phyloP scores from a whole-genome alignment of 148 eudicot genomes.

The Mesembryanthemum crystallinum region DNA sequence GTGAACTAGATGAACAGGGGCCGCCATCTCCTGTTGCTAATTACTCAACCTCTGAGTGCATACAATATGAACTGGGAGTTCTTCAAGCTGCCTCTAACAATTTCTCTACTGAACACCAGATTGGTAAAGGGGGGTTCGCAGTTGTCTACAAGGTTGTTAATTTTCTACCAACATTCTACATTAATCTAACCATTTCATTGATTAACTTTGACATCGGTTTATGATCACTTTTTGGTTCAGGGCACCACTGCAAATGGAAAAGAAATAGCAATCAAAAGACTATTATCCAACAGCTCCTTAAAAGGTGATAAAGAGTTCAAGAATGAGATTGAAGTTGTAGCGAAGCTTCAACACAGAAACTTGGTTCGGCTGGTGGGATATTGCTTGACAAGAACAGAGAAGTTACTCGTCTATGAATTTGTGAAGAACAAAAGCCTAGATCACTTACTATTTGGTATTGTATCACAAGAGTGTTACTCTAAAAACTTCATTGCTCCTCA shows the following conservation, averaged over 20 bases:
- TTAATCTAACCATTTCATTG: neutral
- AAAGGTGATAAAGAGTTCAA: conserved; percentile 26
- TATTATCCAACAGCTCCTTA: conserved; percentile 6
- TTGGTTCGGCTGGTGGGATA: conserved; percentile 26
- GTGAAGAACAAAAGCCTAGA: conserved; percentile 22
- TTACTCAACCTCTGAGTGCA: conserved; percentile 9
- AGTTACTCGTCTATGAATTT: conserved; percentile 28
- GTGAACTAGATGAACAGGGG: neutral
- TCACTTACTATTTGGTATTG: conserved; percentile 19
- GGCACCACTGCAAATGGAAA: conserved; percentile 17
- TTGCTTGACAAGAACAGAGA: conserved; percentile 22
- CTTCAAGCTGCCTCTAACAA: conserved; percentile 27
- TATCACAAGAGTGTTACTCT: too few relatives aligned
- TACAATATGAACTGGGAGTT: conserved; percentile 18
- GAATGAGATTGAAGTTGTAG: conserved; percentile 21
- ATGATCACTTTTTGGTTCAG: neutral
- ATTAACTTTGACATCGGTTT: neutral
- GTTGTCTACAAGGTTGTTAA: conserved; percentile 27
- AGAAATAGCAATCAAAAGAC: conserved; percentile 25
- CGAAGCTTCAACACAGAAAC: conserved; percentile 33
- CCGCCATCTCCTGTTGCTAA: neutral
- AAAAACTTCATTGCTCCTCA: too few relatives aligned
- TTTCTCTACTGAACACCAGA: conserved; percentile 21
- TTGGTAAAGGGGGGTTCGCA: conserved; percentile 32
- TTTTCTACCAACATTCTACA: neutral